These are phyloP conservation scores for Aspergillus incahuasiensis DNA, from an alignment of 495 filamentous ascomycete genomes.

Conservation along the genomic window DNA sequence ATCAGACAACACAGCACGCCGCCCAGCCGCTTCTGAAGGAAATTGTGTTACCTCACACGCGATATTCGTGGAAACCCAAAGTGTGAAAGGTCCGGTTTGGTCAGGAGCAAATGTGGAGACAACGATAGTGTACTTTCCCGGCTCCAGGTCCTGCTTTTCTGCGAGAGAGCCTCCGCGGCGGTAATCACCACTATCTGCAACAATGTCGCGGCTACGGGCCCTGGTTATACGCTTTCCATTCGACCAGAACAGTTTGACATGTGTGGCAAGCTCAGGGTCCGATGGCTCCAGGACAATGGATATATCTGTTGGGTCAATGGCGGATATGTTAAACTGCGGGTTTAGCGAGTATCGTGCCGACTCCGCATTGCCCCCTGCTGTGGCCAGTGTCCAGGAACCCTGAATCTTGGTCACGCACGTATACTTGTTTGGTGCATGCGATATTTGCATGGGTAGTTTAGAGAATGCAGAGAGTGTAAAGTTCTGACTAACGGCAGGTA, in stretches of 20 bases:
- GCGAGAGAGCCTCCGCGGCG: constrained; percentile 70
- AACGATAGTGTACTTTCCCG: constrained; percentile 79
- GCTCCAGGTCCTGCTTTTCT: constrained; percentile 49
- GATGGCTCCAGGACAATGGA: constrained; percentile 71
- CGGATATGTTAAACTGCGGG: constrained; percentile 71
- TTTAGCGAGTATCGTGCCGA: constrained; percentile 72
- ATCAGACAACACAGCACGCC: constrained; percentile 50
- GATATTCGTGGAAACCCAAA: constrained; percentile 62
- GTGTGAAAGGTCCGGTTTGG: constrained; percentile 67
- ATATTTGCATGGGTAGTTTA: constrained; percentile 50
- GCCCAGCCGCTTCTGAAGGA: constrained; percentile 63
- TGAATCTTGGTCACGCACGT: constrained; percentile 47
- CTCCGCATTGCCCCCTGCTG: constrained; percentile 78
- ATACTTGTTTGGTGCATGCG: constrained; percentile 54
- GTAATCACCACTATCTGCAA: constrained; percentile 79
- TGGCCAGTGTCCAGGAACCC: constrained; percentile 69
- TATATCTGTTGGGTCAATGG: constrained; percentile 54
- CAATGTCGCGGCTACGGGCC: constrained; percentile 69
- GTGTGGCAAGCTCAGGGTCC: constrained; percentile 64
- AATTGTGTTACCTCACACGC: constrained; percentile 51
- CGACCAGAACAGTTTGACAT: constrained; percentile 79
- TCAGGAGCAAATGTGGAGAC: constrained; percentile 81
- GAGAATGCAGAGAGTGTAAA: constrained; percentile 87
- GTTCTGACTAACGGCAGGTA: constrained; percentile 62
- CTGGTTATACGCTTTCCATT: constrained; percentile 62